A percentile compares a stretch with the other conserved stretches of the same genome.
Evolutionary conservation across 768 basidiomycete species (phyloP).

Genomic region (Lactifluus volemus): DNA sequence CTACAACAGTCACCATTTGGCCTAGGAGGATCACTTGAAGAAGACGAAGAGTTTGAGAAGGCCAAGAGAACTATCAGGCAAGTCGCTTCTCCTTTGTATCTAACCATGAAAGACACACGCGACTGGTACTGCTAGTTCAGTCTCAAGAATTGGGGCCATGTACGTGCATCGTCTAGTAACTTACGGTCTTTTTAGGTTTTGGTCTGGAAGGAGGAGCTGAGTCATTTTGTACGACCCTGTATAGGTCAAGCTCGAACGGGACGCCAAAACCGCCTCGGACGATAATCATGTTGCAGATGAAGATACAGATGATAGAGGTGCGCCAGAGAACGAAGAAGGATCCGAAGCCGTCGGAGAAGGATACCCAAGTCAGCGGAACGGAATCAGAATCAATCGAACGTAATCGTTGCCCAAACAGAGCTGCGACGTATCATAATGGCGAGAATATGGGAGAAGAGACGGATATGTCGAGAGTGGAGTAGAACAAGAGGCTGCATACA

Average conservation of each 20-base stretch:
- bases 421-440: not conserved
- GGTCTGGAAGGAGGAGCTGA: not conserved
- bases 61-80: constrained; percentile 29
- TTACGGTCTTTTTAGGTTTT: too few species aligned
- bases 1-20: constrained; percentile 28
- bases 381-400: constrained; percentile 16
- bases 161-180: constrained; percentile 19
- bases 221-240: constrained; percentile 24
- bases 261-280: not conserved
- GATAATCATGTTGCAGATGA: too few species aligned
- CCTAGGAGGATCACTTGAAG: constrained; percentile 27
- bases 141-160: constrained; percentile 30
- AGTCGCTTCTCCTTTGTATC: not conserved
- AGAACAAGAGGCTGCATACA: not conserved
- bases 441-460: not conserved
- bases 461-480: not conserved
- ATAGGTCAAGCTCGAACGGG: constrained; percentile 22
- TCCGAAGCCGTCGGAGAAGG: not conserved
- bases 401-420: not conserved
- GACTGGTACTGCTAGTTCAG: constrained; percentile 9
- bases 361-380: not conserved
- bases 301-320: too few species aligned
- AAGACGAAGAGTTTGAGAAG: constrained; percentile 27
- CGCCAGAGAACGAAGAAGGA: not conserved
- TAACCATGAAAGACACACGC: not conserved